phyloP scores from a whole-genome alignment of 257 asterid species.

The Petrea volubilis region DNA sequence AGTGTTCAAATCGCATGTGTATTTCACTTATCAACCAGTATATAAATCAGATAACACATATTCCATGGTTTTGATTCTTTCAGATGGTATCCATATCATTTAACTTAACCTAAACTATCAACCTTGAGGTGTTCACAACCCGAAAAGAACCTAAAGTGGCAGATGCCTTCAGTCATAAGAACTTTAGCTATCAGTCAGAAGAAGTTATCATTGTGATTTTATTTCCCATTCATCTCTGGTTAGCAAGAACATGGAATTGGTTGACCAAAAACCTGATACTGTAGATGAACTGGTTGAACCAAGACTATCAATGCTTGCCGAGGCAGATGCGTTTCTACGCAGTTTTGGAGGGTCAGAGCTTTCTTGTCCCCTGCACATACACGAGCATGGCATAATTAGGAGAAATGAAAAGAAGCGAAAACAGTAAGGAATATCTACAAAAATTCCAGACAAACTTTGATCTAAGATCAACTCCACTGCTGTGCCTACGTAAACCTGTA shows the following conservation, averaged over 20 bases:
- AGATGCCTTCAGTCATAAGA: not conserved
- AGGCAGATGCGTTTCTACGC: slow-evolving; percentile 76
- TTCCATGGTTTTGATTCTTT: not conserved
- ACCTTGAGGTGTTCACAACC: not conserved
- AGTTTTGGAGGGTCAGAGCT: slow-evolving; percentile 50
- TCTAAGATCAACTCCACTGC: slow-evolving; percentile 68
- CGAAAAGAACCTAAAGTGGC: not conserved
- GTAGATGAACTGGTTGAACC: slow-evolving; percentile 44
- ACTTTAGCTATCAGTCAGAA: not conserved
- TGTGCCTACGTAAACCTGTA: slow-evolving; percentile 73
- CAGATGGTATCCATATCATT: not conserved
- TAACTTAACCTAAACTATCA: not conserved
- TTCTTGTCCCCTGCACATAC: slow-evolving; percentile 58
- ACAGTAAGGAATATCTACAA: not conserved
- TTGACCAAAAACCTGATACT: slow-evolving; percentile 52
- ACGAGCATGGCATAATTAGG: slow-evolving; percentile 27
- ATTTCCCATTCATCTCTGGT: not conserved
- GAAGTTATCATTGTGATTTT: not conserved
- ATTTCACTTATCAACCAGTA: not conserved
- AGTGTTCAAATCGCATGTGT: not conserved
- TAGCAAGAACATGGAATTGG: not conserved
- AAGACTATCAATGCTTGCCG: slow-evolving; percentile 59
- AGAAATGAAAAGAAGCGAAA: slow-evolving; percentile 9
- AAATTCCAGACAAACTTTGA: slow-evolving; percentile 44
- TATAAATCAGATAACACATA: not conserved